These are phyloP conservation scores for Macrophomina pseudophaseolina DNA, from an alignment of 2,329 filamentous ascomycete species.

Conservation along the genomic window DNA sequence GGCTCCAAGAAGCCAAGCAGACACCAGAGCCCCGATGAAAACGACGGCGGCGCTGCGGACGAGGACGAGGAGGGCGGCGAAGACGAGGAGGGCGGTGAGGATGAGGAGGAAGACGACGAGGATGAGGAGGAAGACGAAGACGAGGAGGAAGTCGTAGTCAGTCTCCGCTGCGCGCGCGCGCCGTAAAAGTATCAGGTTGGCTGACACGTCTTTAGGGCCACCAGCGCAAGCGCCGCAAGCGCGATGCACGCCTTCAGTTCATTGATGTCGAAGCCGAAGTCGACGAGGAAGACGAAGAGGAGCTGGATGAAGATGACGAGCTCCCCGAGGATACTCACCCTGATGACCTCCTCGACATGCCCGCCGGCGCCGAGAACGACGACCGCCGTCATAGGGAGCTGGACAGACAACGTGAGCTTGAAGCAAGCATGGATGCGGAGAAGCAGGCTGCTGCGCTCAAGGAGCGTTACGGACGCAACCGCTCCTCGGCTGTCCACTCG, in stretches of 20 bases:
- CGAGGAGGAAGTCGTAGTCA: slow-evolving; percentile 51
- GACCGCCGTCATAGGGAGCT: slow-evolving; percentile 93
- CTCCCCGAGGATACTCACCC: slow-evolving; percentile 90
- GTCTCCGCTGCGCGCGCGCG: slow-evolving; percentile 38
- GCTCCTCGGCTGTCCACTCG: slow-evolving; percentile 70
- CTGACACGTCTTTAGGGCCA: slow-evolving; percentile 57
- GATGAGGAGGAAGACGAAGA: slow-evolving; percentile 59
- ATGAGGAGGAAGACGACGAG: slow-evolving; percentile 47
- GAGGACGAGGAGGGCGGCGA: slow-evolving; percentile 43
- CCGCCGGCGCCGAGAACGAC: slow-evolving; percentile 77
- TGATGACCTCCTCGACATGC: slow-evolving; percentile 80
- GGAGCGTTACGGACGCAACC: slow-evolving; percentile 84
- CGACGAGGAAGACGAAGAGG: slow-evolving; percentile 90
- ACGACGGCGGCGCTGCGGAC: slow-evolving; percentile 26
- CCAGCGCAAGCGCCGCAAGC: slow-evolving; percentile 78
- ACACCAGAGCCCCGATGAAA: slow-evolving; percentile 48
- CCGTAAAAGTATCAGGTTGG: slow-evolving; percentile 35
- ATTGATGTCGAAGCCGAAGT: slow-evolving; percentile 98
- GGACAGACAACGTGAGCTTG: slow-evolving; percentile 86
- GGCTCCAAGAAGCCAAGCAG: slow-evolving; percentile 30
- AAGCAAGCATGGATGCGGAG: slow-evolving; percentile 88
- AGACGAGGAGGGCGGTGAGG: slow-evolving; percentile 46
- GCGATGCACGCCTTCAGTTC: slow-evolving; percentile 80
- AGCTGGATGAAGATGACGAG: slow-evolving; percentile 78
- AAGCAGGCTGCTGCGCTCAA: slow-evolving; percentile 86